Conservation (phyloP, 768 basidiomycete species). For the Pleurotus ostreatus region DNA sequence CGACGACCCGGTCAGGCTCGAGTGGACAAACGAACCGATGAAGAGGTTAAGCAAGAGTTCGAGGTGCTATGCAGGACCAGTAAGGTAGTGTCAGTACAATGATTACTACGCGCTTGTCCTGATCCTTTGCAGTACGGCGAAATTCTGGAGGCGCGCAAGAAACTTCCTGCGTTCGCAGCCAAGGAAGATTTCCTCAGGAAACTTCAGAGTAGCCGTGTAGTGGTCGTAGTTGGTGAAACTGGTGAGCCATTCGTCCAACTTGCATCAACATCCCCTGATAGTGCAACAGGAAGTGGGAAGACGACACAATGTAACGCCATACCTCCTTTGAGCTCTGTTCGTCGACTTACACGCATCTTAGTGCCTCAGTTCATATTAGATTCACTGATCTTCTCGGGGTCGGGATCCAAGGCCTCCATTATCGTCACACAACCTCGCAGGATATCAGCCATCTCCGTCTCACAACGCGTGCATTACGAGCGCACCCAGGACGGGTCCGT, state of each 20-base stretch:
- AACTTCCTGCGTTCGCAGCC: slow-evolving; percentile 74
- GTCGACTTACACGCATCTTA: slow-evolving; percentile 18
- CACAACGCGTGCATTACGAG: slow-evolving; percentile 82
- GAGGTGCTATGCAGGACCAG: slow-evolving; percentile 35
- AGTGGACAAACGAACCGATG: slow-evolving; percentile 41
- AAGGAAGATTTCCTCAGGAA: slow-evolving; percentile 57
- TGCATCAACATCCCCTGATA: neutral
- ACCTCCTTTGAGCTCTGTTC: neutral
- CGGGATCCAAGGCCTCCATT: slow-evolving; percentile 68
- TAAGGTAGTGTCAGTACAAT: slow-evolving; percentile 25
- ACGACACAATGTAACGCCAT: slow-evolving; percentile 69
- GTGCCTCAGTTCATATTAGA: slow-evolving; percentile 92
- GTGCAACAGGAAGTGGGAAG: slow-evolving; percentile 72
- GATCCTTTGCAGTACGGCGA: slow-evolving; percentile 39
- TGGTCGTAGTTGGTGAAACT: slow-evolving; percentile 89
- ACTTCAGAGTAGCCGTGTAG: slow-evolving; percentile 57
- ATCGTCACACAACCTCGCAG: slow-evolving; percentile 88
- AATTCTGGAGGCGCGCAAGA: slow-evolving; percentile 52
- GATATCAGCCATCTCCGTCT: slow-evolving; percentile 85
- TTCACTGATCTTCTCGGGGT: slow-evolving; percentile 58
- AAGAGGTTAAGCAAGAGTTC: slow-evolving; percentile 51
- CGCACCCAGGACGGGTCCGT: slow-evolving; percentile 72
- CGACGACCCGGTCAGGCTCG: slow-evolving; percentile 6
- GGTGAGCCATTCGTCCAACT: slow-evolving; percentile 32
- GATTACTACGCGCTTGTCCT: neutral